Evolutionary conservation across 176 grass and related monocot species (phyloP), one percentile per base, ranked within the genome.

Genomic region (Lolium rigidum): DNA sequence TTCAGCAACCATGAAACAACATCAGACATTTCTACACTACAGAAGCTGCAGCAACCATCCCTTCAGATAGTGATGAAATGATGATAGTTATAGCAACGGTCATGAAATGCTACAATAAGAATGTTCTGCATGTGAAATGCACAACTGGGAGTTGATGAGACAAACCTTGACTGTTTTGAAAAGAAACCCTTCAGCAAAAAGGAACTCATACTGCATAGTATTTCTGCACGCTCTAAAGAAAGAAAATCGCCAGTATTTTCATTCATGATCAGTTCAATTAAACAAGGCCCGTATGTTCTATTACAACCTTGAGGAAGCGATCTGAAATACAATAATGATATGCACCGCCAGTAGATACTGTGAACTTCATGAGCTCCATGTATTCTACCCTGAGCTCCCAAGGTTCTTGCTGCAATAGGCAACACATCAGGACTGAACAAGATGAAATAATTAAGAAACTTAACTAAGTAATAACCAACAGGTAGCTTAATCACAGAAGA

Each of bases 171-270:
- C 50, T 89, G 78, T 68, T 90, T 90, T 87, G 90, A 92, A 71
- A 91, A 63, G 69, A 70, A 47, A 51, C 86, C 72, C 77, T 94
- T 98, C 55, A 95, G 71, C 72, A 79, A 80, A 90, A 90, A 87
- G 77, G 93, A 85, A 84, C 93, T 92, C 93, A 95, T 91, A 50
- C 85, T 72, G 26, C 70, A 92, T n/a, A 98, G 61, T 79, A 98
- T 83, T 85, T 86, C 78, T 37, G 96, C 96, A 86, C 82, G 82
- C 82, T 95, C 91, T 37, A 94, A 89, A 74, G 73, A 70, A 85
- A 94, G 79, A 74, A 86, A 74, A 80, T 82, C 85, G 43, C 82
- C 49, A 49, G 22, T 82, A 68, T 78, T 82, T 31, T 90, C 86
- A 86, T 92, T 72, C 73, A 65, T 67, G 54, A 95, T 64, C 80